These are phyloP conservation scores for Epichloe baconii DNA, from an alignment of 2,329 filamentous ascomycete species.

Conservation along the genomic window DNA sequence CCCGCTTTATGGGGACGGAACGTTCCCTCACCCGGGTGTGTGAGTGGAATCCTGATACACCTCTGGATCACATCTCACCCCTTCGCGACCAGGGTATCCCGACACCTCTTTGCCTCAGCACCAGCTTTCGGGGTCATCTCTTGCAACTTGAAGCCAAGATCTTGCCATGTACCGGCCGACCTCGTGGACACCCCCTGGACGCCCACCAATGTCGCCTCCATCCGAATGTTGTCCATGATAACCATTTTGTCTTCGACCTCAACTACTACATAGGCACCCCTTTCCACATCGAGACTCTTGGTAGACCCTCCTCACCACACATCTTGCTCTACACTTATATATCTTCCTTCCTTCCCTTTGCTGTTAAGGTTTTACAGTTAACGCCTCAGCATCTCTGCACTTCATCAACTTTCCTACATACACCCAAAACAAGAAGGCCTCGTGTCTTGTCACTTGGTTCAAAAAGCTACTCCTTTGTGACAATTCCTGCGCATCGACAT, in stretches of 20 bases:
- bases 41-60: background rate
- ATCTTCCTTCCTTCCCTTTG: slow-evolving; percentile 1
- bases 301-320: background rate
- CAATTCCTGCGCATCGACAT: background rate
- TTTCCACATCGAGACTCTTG: slow-evolving; percentile 1
- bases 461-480: no score
- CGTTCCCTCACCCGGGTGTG: slow-evolving; percentile 3
- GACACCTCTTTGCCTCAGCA: slow-evolving; percentile 2
- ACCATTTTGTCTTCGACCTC: background rate
- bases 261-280: slow-evolving; percentile 2
- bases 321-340: slow-evolving; percentile 3
- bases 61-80: background rate
- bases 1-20: slow-evolving; percentile 6
- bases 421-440: background rate
- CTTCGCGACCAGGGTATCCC: slow-evolving; percentile 1
- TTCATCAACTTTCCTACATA: background rate
- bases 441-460: background rate
- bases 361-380: background rate
- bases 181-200: background rate
- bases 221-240: slow-evolving; percentile 2
- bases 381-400: background rate
- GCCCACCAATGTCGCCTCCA: background rate
- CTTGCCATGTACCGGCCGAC: slow-evolving; percentile 6
- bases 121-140: slow-evolving; percentile 4
- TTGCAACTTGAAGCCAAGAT: slow-evolving; percentile 5